Percentiles rank a stretch among this genome's conserved stretches.
These are phyloP conservation scores for Dalechampia spathulata DNA, from an alignment of 441 rosid genomes.

Conservation along the genomic window DNA sequence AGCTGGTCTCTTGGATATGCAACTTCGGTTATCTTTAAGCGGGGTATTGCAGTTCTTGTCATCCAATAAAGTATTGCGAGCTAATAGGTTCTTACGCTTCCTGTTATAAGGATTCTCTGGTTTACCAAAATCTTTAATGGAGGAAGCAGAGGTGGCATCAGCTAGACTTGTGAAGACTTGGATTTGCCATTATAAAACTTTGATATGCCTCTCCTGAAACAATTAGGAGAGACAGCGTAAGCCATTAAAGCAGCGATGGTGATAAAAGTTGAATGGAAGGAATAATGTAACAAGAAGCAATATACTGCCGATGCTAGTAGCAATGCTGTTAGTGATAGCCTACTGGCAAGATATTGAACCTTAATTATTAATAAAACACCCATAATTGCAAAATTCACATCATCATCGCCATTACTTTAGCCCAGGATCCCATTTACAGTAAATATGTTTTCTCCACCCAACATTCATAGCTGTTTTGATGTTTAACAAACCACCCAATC, in stretches of 20 bases:
- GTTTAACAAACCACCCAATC: too few relatives aligned
- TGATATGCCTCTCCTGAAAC: constrained; percentile 46
- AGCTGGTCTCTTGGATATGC: constrained; percentile 18
- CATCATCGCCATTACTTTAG: too few relatives aligned
- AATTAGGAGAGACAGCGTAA: background rate
- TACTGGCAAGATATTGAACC: too few relatives aligned
- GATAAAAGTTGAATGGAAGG: too few relatives aligned
- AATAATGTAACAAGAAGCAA: too few relatives aligned
- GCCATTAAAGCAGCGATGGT: background rate
- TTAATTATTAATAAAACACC: too few relatives aligned
- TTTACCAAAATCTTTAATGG: constrained; percentile 31
- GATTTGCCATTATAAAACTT: constrained; percentile 43
- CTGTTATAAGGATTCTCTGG: constrained; percentile 28
- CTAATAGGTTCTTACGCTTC: constrained; percentile 30
- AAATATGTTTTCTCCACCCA: too few relatives aligned
- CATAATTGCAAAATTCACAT: too few relatives aligned
- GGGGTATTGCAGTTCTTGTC: constrained; percentile 10
- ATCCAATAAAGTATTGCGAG: constrained; percentile 9
- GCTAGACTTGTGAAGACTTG: constrained; percentile 47
- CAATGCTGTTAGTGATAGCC: too few relatives aligned
- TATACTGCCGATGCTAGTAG: too few relatives aligned
- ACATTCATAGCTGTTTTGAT: too few relatives aligned
- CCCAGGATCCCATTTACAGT: too few relatives aligned
- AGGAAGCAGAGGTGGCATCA: constrained; percentile 26
- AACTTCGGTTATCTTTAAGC: constrained; percentile 9